phyloP scores from a whole-genome alignment of 2,329 filamentous ascomycete genomes.

The Endothia cerciana region DNA sequence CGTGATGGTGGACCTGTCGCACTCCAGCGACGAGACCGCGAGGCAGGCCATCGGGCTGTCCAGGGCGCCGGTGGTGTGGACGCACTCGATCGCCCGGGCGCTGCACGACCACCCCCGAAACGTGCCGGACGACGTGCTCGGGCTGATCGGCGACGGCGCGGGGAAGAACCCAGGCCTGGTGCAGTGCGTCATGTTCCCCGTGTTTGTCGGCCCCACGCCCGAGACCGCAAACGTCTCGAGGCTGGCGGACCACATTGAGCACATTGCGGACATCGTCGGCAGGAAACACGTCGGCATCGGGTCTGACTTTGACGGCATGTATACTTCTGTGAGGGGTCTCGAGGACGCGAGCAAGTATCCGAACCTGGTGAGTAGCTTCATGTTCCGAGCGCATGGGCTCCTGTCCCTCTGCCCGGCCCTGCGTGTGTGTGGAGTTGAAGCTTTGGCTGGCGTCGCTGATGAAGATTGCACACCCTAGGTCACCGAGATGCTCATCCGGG shows the following conservation, averaged over 20 bases:
- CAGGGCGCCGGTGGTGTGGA: slow-evolving; percentile 39
- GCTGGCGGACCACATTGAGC: slow-evolving; percentile 40
- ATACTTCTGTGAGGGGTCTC: slow-evolving; percentile 33
- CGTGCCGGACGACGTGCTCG: slow-evolving; percentile 45
- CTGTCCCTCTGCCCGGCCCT: not conserved
- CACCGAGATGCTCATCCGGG: slow-evolving; percentile 25
- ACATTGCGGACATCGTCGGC: slow-evolving; percentile 37
- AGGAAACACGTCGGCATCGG: slow-evolving; percentile 45
- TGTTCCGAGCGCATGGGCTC: not conserved
- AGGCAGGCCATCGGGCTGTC: slow-evolving; percentile 34
- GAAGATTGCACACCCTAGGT: slow-evolving; percentile 13
- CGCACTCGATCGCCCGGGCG: slow-evolving; percentile 37
- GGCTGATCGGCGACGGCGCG: slow-evolving; percentile 34
- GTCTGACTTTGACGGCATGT: slow-evolving; percentile 43
- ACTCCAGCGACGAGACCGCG: slow-evolving; percentile 36
- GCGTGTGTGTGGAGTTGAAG: not conserved
- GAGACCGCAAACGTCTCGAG: slow-evolving; percentile 36
- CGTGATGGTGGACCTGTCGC: slow-evolving; percentile 39
- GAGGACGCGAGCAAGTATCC: slow-evolving; percentile 38
- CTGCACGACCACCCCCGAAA: slow-evolving; percentile 39
- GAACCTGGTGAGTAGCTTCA: slow-evolving; percentile 28
- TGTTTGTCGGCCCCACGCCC: slow-evolving; percentile 28
- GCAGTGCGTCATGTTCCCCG: slow-evolving; percentile 44
- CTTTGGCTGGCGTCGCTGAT: not conserved
- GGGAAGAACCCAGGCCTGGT: slow-evolving; percentile 43